Percentiles rank a stretch among this genome's conserved stretches.
These are phyloP conservation scores for Fereydounia khargensis DNA, from an alignment of 1,284 basidiomycete species.

Conservation along the genomic window DNA sequence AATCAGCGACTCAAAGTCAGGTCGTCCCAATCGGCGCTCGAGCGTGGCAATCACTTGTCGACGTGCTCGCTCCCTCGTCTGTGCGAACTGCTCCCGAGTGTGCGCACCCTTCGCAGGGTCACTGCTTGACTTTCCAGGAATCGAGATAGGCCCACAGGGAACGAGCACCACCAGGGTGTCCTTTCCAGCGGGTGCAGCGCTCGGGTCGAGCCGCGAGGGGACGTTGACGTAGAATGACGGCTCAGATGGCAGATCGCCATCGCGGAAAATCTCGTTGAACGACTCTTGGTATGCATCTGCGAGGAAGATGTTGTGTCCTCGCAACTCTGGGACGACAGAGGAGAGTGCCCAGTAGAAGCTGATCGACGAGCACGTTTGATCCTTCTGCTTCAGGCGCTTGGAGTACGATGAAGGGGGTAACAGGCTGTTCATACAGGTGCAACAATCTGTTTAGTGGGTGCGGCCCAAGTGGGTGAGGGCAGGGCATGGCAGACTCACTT, in stretches of 20 bases:
- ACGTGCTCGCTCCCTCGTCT: conserved; percentile 26
- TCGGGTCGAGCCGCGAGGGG: conserved; percentile 58
- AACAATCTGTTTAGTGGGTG: no score
- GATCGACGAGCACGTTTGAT: conserved; percentile 61
- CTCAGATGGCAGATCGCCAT: conserved; percentile 61
- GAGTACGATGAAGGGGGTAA: conserved; percentile 57
- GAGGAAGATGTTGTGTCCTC: conserved; percentile 60
- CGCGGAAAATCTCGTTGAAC: conserved; percentile 63
- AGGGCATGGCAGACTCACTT: conserved; percentile 8
- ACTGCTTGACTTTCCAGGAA: conserved; percentile 24
- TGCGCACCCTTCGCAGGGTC: conserved; percentile 29
- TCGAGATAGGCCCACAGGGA: conserved; percentile 56
- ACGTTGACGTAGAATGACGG: conserved; percentile 64
- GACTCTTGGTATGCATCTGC: conserved; percentile 61
- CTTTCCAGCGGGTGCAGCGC: conserved; percentile 57
- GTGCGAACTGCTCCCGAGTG: conserved; percentile 25
- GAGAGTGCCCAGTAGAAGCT: conserved; percentile 64
- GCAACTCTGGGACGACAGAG: conserved; percentile 59
- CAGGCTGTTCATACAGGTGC: no score
- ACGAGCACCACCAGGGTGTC: conserved; percentile 59
- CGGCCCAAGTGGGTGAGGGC: not conserved
- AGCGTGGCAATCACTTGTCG: conserved; percentile 43
- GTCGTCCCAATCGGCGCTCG: conserved; percentile 29
- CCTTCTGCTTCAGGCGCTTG: conserved; percentile 41
- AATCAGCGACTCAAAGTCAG: conserved; percentile 41